Percentiles rank a stretch among this genome's conserved stretches.
phyloP scores from a whole-genome alignment of 2,329 filamentous ascomycete genomes.

The Ophiocordyceps sinensis region DNA sequence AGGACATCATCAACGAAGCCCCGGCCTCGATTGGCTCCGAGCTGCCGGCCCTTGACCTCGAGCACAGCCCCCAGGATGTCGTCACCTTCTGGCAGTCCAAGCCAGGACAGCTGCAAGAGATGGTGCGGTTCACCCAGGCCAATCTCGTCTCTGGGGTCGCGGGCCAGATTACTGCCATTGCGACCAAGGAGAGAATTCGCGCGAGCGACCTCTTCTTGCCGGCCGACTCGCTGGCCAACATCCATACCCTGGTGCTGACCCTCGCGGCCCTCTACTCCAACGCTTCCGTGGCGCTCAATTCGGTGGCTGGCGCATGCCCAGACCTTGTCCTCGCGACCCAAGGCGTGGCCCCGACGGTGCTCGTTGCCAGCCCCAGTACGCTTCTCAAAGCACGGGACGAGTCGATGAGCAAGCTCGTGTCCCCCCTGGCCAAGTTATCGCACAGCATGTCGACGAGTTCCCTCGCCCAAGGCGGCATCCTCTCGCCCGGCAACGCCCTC shows the following conservation, averaged over 20 bases:
- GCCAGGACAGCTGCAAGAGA: constrained; percentile 41
- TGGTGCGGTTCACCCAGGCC: constrained; percentile 66
- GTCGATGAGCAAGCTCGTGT: constrained; percentile 42
- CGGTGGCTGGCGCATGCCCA: constrained; percentile 60
- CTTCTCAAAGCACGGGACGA: constrained; percentile 53
- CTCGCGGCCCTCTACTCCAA: constrained; percentile 75
- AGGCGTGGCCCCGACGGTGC: constrained; percentile 64
- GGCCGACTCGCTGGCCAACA: constrained; percentile 64
- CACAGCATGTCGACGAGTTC: constrained; percentile 59
- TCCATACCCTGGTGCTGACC: constrained; percentile 66
- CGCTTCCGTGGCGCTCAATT: constrained; percentile 75
- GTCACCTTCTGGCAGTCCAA: constrained; percentile 53
- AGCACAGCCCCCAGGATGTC: constrained; percentile 36
- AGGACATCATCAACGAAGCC: constrained; percentile 67
- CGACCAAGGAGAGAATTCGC: constrained; percentile 57
- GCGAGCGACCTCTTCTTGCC: constrained; percentile 72
- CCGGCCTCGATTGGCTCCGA: constrained; percentile 42
- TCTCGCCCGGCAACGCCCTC: constrained; percentile 40
- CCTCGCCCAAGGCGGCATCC: constrained; percentile 55
- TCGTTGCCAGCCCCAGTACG: constrained; percentile 64
- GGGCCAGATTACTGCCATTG: constrained; percentile 62
- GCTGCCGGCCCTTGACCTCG: constrained; percentile 48
- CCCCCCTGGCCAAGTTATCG: constrained; percentile 49
- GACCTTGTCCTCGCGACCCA: constrained; percentile 61
- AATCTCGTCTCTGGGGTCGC: constrained; percentile 84